These are phyloP conservation scores for Beta lomatogona DNA, from an alignment of 179 eudicot genomes.

Conservation along the genomic window DNA sequence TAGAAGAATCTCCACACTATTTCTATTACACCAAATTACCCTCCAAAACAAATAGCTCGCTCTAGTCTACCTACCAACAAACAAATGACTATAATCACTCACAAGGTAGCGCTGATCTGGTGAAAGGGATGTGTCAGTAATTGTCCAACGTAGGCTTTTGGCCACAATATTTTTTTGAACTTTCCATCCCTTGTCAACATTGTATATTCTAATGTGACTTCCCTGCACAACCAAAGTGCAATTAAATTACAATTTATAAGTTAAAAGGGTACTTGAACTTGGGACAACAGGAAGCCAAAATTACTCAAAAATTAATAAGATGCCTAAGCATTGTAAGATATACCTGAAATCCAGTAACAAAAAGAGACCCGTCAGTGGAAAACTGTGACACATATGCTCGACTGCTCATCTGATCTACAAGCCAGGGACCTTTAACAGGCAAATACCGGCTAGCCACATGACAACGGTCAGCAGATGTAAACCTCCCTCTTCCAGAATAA, in stretches of 20 bases:
- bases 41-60: background rate
- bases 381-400: conserved; percentile 85
- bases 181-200: conserved; percentile 73
- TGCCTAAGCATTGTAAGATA: background rate
- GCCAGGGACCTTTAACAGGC: conserved; percentile 61
- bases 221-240: conserved; percentile 47
- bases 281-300: background rate
- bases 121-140: conserved; percentile 83
- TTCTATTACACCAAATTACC: background rate
- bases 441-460: conserved; percentile 71
- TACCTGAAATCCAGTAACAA: conserved; percentile 87
- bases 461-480: conserved; percentile 63
- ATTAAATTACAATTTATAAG: background rate
- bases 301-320: background rate
- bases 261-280: background rate
- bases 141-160: conserved; percentile 81
- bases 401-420: conserved; percentile 59
- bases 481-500: conserved; percentile 69
- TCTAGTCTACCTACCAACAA: background rate
- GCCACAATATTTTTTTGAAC: conserved; percentile 71
- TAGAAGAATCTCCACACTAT: background rate
- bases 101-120: conserved; percentile 79
- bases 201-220: conserved; percentile 69
- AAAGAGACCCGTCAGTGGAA: conserved; percentile 77
- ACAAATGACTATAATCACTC: conserved; percentile 36